These are phyloP conservation scores for Fusarium sambucinum DNA, from an alignment of 2,329 filamentous ascomycete genomes.

Conservation along the genomic window DNA sequence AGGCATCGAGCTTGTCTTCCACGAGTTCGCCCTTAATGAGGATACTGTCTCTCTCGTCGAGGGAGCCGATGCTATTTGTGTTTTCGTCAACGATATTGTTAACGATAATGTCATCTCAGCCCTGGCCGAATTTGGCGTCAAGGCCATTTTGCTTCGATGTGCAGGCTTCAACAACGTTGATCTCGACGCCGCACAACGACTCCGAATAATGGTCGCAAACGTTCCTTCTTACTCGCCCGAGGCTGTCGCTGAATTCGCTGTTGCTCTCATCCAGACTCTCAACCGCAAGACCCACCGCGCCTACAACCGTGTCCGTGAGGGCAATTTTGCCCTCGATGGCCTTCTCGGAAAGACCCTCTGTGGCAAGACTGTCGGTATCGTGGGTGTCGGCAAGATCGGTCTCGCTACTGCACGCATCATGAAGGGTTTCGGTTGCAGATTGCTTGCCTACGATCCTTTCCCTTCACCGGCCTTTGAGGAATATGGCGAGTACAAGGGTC, in stretches of 20 bases:
- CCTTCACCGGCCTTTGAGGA: conserved; percentile 61
- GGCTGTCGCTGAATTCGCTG: conserved; percentile 76
- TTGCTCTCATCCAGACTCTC: conserved; percentile 75
- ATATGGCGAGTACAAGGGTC: conserved; percentile 64
- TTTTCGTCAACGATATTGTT: conserved; percentile 75
- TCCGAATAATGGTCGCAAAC: conserved; percentile 72
- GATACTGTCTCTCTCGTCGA: conserved; percentile 68
- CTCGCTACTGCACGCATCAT: conserved; percentile 71
- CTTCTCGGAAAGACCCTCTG: conserved; percentile 70
- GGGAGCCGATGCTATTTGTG: conserved; percentile 69
- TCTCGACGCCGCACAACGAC: conserved; percentile 64
- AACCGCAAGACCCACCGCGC: conserved; percentile 76
- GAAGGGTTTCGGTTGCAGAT: conserved; percentile 71
- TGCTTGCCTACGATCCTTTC: conserved; percentile 72
- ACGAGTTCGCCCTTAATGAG: conserved; percentile 67
- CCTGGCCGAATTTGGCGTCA: conserved; percentile 64
- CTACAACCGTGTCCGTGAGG: conserved; percentile 76
- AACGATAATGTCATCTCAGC: conserved; percentile 63
- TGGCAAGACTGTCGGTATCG: conserved; percentile 74
- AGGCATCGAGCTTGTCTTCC: conserved; percentile 65
- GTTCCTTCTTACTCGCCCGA: conserved; percentile 77
- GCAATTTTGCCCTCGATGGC: conserved; percentile 75
- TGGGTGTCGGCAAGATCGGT: conserved; percentile 75
- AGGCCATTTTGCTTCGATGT: conserved; percentile 73
- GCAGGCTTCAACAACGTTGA: conserved; percentile 78